Evolutionary conservation across 1,284 basidiomycete species (phyloP).

Genomic region (Pyrrhoderma noxium): DNA sequence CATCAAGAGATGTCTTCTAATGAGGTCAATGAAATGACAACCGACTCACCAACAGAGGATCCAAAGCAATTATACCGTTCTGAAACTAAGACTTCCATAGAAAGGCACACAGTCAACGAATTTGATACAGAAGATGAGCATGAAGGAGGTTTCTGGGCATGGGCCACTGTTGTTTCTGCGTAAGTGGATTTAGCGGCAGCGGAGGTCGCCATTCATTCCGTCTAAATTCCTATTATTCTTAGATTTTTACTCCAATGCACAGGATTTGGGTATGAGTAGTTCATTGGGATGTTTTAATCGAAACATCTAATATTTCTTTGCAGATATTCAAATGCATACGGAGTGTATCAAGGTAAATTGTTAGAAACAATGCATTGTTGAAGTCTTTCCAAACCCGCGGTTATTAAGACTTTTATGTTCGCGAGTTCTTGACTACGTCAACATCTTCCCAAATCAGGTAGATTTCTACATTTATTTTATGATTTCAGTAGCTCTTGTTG

Average conservation of each 20-base stretch:
- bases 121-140: neutral
- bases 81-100: no score
- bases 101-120: no score
- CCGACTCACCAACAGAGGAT: no score
- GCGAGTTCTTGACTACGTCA: slow-evolving; percentile 7
- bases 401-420: slow-evolving; percentile 16
- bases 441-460: slow-evolving; percentile 16
- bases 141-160: slow-evolving; percentile 10
- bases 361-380: neutral
- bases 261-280: slow-evolving; percentile 8
- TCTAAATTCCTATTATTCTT: neutral
- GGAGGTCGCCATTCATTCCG: neutral
- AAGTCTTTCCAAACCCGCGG: neutral
- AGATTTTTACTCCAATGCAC: slow-evolving; percentile 13
- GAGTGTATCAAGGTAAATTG: slow-evolving; percentile 15
- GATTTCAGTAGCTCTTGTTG: neutral
- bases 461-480: neutral
- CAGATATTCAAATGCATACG: slow-evolving; percentile 14
- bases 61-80: no score
- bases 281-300: neutral
- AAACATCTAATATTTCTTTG: neutral
- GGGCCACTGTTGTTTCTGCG: slow-evolving; percentile 12
- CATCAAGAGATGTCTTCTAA: no score
- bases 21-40: no score
- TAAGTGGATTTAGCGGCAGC: slow-evolving; percentile 2